Percentiles rank a stretch among this genome's conserved stretches.
These are phyloP conservation scores for Rosa lucieae DNA, from an alignment of 306 rosid species.

Conservation along the genomic window DNA sequence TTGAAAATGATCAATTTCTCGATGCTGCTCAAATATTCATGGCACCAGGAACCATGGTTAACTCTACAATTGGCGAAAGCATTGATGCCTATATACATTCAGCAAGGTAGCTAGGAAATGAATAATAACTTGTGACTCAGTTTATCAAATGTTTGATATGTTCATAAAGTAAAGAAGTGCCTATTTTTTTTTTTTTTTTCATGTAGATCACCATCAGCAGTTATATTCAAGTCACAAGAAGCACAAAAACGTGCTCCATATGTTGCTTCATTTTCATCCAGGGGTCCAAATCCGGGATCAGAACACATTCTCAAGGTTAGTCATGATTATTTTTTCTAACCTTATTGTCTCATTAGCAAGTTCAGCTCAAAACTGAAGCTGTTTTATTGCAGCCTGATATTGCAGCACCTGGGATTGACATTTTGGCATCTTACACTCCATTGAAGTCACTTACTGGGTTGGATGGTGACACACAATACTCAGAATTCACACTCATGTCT, in stretches of 20 bases:
- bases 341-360: neutral
- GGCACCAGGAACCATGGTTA: constrained; percentile 70
- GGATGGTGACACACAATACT: constrained; percentile 72
- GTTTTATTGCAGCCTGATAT: constrained; percentile 69
- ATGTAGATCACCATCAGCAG: constrained; percentile 65
- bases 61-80: constrained; percentile 38
- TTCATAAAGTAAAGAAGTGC: neutral
- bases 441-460: constrained; percentile 61
- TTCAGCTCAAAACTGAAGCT: neutral
- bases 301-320: constrained; percentile 66
- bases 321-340: neutral
- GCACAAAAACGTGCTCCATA: constrained; percentile 55
- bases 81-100: constrained; percentile 53
- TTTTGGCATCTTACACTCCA: constrained; percentile 78
- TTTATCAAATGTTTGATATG: neutral
- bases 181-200: neutral
- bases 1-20: constrained; percentile 44
- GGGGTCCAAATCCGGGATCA: constrained; percentile 78
- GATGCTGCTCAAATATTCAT: constrained; percentile 67
- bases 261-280: constrained; percentile 77
- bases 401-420: constrained; percentile 79
- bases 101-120: constrained; percentile 44
- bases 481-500: constrained; percentile 76
- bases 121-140: neutral
- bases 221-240: constrained; percentile 55